Conservation (phyloP, 208 protist species). For the Leishmania lainsoni region DNA sequence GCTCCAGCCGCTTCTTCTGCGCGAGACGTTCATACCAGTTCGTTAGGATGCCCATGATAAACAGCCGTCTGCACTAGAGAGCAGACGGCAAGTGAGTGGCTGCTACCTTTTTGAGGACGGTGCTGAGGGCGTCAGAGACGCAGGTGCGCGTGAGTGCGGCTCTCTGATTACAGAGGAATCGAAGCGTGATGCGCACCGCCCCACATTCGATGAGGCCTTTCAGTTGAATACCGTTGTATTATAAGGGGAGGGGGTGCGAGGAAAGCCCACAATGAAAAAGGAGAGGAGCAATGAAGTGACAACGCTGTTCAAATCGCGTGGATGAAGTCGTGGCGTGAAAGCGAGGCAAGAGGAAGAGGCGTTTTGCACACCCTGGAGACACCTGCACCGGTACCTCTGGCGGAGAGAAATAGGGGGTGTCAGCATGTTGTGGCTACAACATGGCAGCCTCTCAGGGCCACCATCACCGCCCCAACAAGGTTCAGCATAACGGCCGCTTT, state of each 20-base stretch:
- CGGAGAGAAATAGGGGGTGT: background rate
- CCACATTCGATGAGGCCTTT: background rate
- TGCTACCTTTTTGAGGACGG: background rate
- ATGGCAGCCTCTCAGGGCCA: background rate
- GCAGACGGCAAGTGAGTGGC: background rate
- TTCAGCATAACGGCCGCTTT: background rate
- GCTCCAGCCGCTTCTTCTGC: slow-evolving; percentile 53
- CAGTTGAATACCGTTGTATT: background rate
- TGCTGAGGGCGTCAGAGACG: background rate
- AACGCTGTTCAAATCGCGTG: background rate
- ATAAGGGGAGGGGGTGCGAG: background rate
- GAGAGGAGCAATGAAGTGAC: background rate
- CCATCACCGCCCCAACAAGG: background rate
- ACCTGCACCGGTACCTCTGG: background rate
- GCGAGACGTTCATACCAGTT: slow-evolving; percentile 76
- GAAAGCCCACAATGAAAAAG: background rate
- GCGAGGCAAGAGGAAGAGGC: background rate
- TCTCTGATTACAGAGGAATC: background rate
- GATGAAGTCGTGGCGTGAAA: background rate
- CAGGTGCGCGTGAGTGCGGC: background rate
- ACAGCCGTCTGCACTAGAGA: background rate
- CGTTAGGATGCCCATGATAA: slow-evolving; percentile 57
- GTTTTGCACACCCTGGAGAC: background rate
- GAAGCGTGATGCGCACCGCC: background rate
- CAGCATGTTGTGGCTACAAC: background rate